Percentiles rank a stretch among this genome's conserved stretches.
These are phyloP conservation scores for Xylariaceae sp. DNA, from an alignment of 2,329 filamentous ascomycete genomes.

Conservation along the genomic window DNA sequence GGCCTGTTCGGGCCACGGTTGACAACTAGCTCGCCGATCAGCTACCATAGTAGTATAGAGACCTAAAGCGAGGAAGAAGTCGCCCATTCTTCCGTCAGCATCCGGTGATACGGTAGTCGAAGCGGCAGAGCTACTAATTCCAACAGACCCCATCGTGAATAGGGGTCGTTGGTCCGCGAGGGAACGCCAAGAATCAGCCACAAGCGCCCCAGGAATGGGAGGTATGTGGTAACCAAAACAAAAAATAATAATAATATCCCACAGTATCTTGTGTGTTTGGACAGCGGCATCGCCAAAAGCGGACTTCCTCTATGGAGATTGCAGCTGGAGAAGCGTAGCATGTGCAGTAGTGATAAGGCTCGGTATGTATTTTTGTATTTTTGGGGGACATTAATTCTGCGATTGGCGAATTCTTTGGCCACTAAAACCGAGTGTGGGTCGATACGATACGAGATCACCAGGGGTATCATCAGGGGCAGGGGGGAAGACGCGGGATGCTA, in stretches of 20 bases:
- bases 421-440: constrained; percentile 22
- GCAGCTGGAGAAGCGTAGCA: constrained; percentile 10
- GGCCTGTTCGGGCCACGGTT: constrained; percentile 23
- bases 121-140: constrained; percentile 3
- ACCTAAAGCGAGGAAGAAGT: background rate
- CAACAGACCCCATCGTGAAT: background rate
- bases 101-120: constrained; percentile 1
- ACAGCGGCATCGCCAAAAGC: constrained; percentile 1
- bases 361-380: background rate
- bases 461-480: no score
- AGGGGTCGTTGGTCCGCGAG: constrained; percentile 12
- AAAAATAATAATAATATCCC: background rate
- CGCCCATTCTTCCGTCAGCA: constrained; percentile 6
- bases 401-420: constrained; percentile 19
- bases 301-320: constrained; percentile 12
- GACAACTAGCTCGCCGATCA: no score
- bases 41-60: constrained; percentile 8
- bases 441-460: constrained; percentile 18
- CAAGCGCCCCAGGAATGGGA: constrained; percentile 1
- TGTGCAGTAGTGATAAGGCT: constrained; percentile 2
- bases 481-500: constrained; percentile 5
- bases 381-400: constrained; percentile 3
- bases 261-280: background rate
- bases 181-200: constrained; percentile 9
- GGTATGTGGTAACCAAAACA: background rate